Base-by-base conservation (phyloP, 208 protist species). In the Crithidia mellificae region DNA sequence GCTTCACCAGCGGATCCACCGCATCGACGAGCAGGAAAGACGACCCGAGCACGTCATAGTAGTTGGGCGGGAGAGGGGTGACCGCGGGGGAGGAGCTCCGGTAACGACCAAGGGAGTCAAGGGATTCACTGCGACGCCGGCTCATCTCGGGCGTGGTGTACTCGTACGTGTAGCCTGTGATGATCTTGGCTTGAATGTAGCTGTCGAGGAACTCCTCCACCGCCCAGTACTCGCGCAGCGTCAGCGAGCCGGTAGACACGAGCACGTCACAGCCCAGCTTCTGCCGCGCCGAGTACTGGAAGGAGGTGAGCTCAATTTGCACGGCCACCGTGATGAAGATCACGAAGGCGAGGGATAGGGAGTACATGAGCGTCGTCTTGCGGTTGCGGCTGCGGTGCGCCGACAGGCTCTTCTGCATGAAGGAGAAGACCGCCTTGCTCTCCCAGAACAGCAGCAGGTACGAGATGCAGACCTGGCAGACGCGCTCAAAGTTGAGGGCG, bases 291-390 rank as follows among this genome's bases (percentile, higher is more conserved):
- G 39, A 17, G 68, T 80, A 79, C 49, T 74, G 30, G 27, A 87
- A 74, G 19, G 84, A 75, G 4, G 51, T 59, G 29, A 98, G 70
- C 66, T 97, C 83, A 27, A 94, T 80, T 17, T 91, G 55, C 59
- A 95, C 94, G 6, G 79, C 70, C 11, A 98, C 90, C 20, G 88
- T 87, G 59, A 98, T 85, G 82, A 98, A 98, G 44, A 98, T 84
- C 50, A 98, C 83, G 63, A 98, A 98, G 34, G 81, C 85, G 14
- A 99, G 70, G 11, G 88, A 82, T 0, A 98, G 63, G 1, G 97
- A 70, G 73, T 98, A 99, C 90, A 98, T 98, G 17, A 98, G 72
- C 6, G 97, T 93, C 6, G 97, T 98, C 80, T 98, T 98, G 22
- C 93, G 83, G 69, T 99, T 99, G 51, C 96, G 71, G 34, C 52